Conservation (phyloP, 306 rosid genomes). For the Psophocarpus tetragonolobus region DNA sequence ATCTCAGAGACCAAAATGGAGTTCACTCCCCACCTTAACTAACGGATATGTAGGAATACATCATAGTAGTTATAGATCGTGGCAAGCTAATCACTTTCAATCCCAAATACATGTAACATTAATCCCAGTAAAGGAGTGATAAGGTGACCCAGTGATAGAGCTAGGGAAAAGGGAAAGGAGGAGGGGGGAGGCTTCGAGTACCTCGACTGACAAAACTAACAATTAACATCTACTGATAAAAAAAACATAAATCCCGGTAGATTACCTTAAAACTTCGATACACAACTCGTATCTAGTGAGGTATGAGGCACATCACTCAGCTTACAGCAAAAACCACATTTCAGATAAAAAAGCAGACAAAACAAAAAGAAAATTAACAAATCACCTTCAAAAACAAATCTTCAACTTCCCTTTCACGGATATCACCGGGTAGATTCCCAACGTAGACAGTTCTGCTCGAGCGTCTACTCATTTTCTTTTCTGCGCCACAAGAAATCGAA, state of each 20-base stretch:
- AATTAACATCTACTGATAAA: too few species aligned
- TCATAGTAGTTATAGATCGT: too few species aligned
- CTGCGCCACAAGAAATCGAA: slow-evolving; percentile 22
- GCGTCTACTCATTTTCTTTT: slow-evolving; percentile 77
- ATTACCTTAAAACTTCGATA: not conserved
- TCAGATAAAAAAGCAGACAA: not conserved
- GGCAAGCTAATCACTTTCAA: not conserved
- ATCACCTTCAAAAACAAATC: slow-evolving; percentile 89
- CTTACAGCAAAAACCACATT: not conserved
- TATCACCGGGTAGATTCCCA: slow-evolving; percentile 97
- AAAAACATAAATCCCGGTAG: not conserved
- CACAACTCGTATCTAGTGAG: not conserved
- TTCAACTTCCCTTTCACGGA: slow-evolving; percentile 98
- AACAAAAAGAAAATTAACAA: not conserved
- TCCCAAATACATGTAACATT: not conserved
- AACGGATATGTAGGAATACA: not conserved
- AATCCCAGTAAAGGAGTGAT: not conserved
- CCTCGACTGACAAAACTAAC: too few species aligned
- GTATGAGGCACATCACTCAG: not conserved
- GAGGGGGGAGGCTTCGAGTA: too few species aligned
- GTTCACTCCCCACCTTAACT: not conserved
- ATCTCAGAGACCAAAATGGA: not conserved
- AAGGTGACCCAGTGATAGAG: too few species aligned
- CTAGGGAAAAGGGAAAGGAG: too few species aligned
- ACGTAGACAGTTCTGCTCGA: slow-evolving; percentile 91